These are phyloP conservation scores for Uncinocarpus reesii DNA, from an alignment of 2,329 filamentous ascomycete species.

Conservation along the genomic window DNA sequence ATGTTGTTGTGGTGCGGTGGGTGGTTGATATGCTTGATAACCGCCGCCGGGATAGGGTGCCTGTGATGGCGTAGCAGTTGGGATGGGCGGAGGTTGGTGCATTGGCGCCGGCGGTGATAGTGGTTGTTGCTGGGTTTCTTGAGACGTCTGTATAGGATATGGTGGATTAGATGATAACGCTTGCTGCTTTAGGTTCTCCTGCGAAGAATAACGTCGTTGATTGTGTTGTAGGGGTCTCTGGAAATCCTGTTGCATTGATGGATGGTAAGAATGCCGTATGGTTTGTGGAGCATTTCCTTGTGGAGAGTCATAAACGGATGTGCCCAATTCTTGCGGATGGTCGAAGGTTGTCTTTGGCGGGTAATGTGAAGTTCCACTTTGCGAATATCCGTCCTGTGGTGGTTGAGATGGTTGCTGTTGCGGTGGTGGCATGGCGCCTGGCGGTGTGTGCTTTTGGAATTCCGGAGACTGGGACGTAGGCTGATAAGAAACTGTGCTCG, in stretches of 20 bases:
- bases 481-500: conserved; percentile 33
- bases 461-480: conserved; percentile 34
- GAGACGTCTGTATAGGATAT: conserved; percentile 26
- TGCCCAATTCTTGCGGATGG: conserved; percentile 66
- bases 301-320: conserved; percentile 66
- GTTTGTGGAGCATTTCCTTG: conserved; percentile 36
- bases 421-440: conserved; percentile 30
- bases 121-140: conserved; percentile 12
- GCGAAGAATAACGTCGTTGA: conserved; percentile 31
- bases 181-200: conserved; percentile 22
- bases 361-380: conserved; percentile 35
- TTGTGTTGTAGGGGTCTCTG: conserved; percentile 25
- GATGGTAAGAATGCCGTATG: conserved; percentile 29
- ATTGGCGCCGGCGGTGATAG: conserved; percentile 13
- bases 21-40: conserved; percentile 33
- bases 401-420: conserved; percentile 39
- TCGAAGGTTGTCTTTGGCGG: conserved; percentile 59
- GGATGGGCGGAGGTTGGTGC: conserved; percentile 30
- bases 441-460: conserved; percentile 28
- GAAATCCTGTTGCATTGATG: conserved; percentile 23
- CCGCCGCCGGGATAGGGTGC: conserved; percentile 25
- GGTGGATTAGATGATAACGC: conserved; percentile 17
- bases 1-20: conserved; percentile 21
- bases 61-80: conserved; percentile 24
- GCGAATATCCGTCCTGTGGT: conserved; percentile 36